These are phyloP conservation scores for Coriaria nepalensis DNA, from an alignment of 306 rosid genomes.

Conservation along the genomic window DNA sequence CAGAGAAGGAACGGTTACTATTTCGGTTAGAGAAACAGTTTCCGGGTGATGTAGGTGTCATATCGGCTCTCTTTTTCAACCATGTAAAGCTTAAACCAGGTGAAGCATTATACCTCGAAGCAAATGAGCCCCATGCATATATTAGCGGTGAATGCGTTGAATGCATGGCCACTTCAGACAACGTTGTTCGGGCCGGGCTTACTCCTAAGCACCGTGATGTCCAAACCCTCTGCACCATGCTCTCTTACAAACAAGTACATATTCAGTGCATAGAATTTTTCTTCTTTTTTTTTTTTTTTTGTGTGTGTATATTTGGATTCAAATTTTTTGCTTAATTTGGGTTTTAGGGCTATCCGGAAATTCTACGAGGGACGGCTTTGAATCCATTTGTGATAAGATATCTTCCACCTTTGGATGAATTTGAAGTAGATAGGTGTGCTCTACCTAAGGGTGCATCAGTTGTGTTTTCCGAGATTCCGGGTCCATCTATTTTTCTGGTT, in stretches of 20 bases:
- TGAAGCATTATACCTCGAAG: slow-evolving; percentile 74
- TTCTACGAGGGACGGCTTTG: slow-evolving; percentile 47
- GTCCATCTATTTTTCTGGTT: slow-evolving; percentile 72
- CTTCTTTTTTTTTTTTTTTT: slow-evolving; percentile 2
- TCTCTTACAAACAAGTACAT: slow-evolving; percentile 75
- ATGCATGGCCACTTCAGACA: slow-evolving; percentile 99
- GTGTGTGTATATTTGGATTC: not conserved
- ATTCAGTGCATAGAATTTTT: slow-evolving; percentile 1
- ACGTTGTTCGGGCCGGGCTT: slow-evolving; percentile 91
- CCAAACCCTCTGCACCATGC: slow-evolving; percentile 86
- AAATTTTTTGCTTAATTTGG: not conserved
- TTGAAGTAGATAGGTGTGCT: slow-evolving; percentile 63
- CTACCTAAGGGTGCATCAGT: slow-evolving; percentile 52
- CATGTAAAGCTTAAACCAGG: slow-evolving; percentile 76
- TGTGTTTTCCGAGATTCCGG: slow-evolving; percentile 48
- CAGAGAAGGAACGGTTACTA: slow-evolving; percentile 64
- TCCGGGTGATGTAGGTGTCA: slow-evolving; percentile 72
- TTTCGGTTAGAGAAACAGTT: slow-evolving; percentile 72
- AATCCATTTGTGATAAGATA: slow-evolving; percentile 49
- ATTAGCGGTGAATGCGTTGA: slow-evolving; percentile 68
- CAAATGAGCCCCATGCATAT: slow-evolving; percentile 91
- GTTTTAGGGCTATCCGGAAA: slow-evolving; percentile 74
- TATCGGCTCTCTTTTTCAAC: slow-evolving; percentile 86
- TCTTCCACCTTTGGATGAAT: slow-evolving; percentile 75
- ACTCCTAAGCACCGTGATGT: slow-evolving; percentile 86